Evolutionary conservation across 805 yeast species (phyloP).

Genomic region (Candida coquimbonensis): DNA sequence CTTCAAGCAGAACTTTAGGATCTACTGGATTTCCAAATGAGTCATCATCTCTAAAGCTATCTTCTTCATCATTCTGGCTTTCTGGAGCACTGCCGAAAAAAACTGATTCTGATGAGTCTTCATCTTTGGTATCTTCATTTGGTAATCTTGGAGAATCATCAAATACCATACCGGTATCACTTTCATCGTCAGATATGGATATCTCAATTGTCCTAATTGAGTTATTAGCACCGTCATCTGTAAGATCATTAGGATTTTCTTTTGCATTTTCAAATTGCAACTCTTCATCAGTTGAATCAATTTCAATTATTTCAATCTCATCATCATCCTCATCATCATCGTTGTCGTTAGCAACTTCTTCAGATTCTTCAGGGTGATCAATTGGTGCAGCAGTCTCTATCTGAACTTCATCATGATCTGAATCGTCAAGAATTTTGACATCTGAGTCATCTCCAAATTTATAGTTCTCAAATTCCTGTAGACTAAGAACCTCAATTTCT

Average conservation of each 20-base stretch:
- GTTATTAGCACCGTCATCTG: too few species aligned
- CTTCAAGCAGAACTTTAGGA: background rate
- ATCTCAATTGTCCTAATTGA: too few species aligned
- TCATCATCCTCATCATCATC: too few species aligned
- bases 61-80: conserved; percentile 1
- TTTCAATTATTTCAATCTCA: too few species aligned
- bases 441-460: background rate
- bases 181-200: too few species aligned
- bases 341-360: too few species aligned
- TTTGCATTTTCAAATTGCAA: too few species aligned
- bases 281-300: too few species aligned
- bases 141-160: background rate
- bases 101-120: background rate
- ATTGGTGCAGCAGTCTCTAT: background rate
- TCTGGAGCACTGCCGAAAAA: too few species aligned
- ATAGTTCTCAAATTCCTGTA: background rate
- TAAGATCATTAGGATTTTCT: too few species aligned
- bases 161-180: too few species aligned
- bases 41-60: background rate
- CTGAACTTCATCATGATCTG: conserved; percentile 2
- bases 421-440: conserved; percentile 9
- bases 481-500: conserved; percentile 7
- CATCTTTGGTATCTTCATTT: conserved; percentile 5
- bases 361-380: background rate
- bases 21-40: too few species aligned